phyloP scores from a whole-genome alignment of 805 yeast genomes.

The Helenozyma rhizophorensis region DNA sequence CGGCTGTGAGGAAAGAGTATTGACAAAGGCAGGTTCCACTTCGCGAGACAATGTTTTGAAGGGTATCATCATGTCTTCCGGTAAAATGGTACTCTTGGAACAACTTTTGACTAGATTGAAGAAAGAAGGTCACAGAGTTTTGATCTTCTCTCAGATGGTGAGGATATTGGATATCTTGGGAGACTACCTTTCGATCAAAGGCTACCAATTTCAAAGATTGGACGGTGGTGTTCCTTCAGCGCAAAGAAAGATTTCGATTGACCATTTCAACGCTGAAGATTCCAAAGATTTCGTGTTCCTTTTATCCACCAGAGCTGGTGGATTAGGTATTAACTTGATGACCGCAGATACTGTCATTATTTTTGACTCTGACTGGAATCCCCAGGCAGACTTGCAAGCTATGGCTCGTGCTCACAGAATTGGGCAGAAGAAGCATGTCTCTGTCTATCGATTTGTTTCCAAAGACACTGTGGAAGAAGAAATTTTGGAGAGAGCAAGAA shows the following conservation, averaged over 20 bases:
- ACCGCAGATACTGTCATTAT: conserved; percentile 98
- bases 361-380: conserved; percentile 98
- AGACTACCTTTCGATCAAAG: conserved; percentile 84
- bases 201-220: conserved; percentile 82
- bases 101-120: conserved; percentile 77
- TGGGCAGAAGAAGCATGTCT: conserved; percentile 98
- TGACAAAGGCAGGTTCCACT: conserved; percentile 55
- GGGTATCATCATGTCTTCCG: conserved; percentile 96
- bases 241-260: conserved; percentile 90
- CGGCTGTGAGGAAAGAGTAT: conserved; percentile 81
- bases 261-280: conserved; percentile 91
- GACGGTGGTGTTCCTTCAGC: conserved; percentile 97
- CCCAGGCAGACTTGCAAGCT: conserved; percentile 98
- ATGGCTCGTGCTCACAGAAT: conserved; percentile 99
- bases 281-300: conserved; percentile 89
- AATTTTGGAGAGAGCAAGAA: conserved; percentile 91
- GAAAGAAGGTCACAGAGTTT: conserved; percentile 93
- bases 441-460: conserved; percentile 95
- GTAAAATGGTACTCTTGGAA: conserved; percentile 95
- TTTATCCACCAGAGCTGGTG: conserved; percentile 96
- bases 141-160: conserved; percentile 96
- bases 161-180: conserved; percentile 92
- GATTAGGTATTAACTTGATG: conserved; percentile 96
- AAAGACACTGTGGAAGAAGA: conserved; percentile 98
- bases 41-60: conserved; percentile 77